These are phyloP conservation scores for Chalciporus chontae DNA, from an alignment of 768 basidiomycete genomes.

Conservation along the genomic window DNA sequence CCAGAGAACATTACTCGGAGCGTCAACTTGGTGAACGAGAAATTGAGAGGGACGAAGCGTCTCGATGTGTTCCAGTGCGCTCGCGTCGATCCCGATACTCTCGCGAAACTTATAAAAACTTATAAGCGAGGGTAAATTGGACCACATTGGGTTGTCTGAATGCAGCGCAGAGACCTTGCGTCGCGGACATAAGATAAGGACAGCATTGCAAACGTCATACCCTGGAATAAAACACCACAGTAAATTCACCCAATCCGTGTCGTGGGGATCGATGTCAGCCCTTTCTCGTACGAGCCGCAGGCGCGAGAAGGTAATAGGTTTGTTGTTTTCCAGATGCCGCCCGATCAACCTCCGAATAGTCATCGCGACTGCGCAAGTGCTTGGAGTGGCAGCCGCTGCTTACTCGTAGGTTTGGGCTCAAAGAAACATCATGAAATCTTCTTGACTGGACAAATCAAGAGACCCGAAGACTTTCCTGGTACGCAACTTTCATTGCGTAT, in stretches of 20 bases:
- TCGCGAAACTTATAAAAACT: slow-evolving; percentile 41
- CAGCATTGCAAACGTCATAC: background rate
- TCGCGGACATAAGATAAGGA: slow-evolving; percentile 27
- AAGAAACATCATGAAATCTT: slow-evolving; percentile 41
- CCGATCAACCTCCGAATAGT: slow-evolving; percentile 30
- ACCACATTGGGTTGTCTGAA: slow-evolving; percentile 60
- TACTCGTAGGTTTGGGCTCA: slow-evolving; percentile 43
- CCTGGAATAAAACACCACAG: background rate
- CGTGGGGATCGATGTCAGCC: slow-evolving; percentile 66
- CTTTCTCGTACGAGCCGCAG: slow-evolving; percentile 53
- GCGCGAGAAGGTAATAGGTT: slow-evolving; percentile 36
- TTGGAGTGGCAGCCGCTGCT: slow-evolving; percentile 53
- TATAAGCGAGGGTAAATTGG: slow-evolving; percentile 31
- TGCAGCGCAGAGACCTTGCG: slow-evolving; percentile 47
- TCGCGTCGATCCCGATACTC: slow-evolving; percentile 42
- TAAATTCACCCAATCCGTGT: slow-evolving; percentile 54
- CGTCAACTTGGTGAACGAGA: slow-evolving; percentile 40
- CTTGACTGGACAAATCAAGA: slow-evolving; percentile 47
- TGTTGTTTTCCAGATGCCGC: background rate
- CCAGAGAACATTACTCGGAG: slow-evolving; percentile 44
- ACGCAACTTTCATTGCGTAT: slow-evolving; percentile 1
- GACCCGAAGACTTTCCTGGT: slow-evolving; percentile 32
- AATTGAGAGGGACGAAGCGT: slow-evolving; percentile 49
- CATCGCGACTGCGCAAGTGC: slow-evolving; percentile 50
- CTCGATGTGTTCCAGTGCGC: slow-evolving; percentile 61